A percentile compares a stretch with the other conserved stretches of the same genome.
These are phyloP conservation scores for Fraxinus nigra DNA, from an alignment of 305 asterid genomes.

Conservation along the genomic window DNA sequence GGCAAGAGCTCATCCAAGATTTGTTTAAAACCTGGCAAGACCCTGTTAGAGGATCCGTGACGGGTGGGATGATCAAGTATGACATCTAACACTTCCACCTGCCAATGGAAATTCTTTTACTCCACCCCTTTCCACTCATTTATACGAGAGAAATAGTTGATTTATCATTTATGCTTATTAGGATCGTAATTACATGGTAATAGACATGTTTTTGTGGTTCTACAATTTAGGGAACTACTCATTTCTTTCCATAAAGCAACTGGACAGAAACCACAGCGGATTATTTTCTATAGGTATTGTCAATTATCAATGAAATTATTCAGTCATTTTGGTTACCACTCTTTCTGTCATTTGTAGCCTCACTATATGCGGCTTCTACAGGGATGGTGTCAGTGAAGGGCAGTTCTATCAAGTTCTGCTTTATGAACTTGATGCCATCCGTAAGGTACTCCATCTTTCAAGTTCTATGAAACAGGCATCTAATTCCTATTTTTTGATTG, in stretches of 20 bases:
- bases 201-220: slow-evolving; percentile 18
- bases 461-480: neutral
- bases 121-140: neutral
- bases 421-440: slow-evolving; percentile 88
- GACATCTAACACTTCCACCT: neutral
- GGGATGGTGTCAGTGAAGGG: slow-evolving; percentile 99
- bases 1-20: slow-evolving; percentile 94
- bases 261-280: slow-evolving; percentile 83
- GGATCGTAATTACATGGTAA: neutral
- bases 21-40: slow-evolving; percentile 85
- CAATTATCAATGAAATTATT: neutral
- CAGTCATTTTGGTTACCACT: neutral
- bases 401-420: slow-evolving; percentile 92
- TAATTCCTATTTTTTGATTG: neutral
- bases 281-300: slow-evolving; percentile 82
- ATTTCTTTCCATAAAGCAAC: slow-evolving; percentile 90
- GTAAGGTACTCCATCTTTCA: slow-evolving; percentile 53
- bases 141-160: neutral
- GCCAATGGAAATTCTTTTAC: neutral
- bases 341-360: slow-evolving; percentile 5
- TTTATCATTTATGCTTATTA: neutral
- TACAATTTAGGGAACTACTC: slow-evolving; percentile 68
- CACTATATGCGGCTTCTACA: slow-evolving; percentile 24
- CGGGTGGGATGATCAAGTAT: slow-evolving; percentile 99
- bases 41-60: slow-evolving; percentile 72